These are phyloP conservation scores for Ulota crispa DNA, from an alignment of 225 moss, liverwort and hornwort species.

Conservation along the genomic window DNA sequence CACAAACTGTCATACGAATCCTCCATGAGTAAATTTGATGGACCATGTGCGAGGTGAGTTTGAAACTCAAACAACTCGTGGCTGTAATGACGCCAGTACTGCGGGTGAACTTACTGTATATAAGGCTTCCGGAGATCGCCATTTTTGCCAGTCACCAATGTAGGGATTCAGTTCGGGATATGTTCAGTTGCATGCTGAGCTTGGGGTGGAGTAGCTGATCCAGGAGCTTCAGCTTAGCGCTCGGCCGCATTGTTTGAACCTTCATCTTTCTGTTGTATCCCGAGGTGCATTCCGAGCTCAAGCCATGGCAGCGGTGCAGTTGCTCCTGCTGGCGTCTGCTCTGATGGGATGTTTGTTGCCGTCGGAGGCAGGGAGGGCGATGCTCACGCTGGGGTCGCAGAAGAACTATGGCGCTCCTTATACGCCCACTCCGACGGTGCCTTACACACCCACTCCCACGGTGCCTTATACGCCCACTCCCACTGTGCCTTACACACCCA, in stretches of 20 bases:
- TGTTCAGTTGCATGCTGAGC: not conserved
- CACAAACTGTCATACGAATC: not conserved
- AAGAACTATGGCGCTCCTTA: conserved; percentile 10
- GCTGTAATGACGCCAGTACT: not conserved
- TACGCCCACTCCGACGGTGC: not conserved
- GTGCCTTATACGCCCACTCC: not conserved
- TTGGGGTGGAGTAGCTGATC: too few relatives aligned
- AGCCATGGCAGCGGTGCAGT: conserved; percentile 10
- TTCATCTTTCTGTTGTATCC: not conserved
- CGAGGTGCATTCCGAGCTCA: not conserved
- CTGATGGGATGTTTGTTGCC: conserved; percentile 12
- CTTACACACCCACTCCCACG: not conserved
- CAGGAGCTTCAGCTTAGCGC: not conserved
- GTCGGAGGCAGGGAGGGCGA: conserved; percentile 24
- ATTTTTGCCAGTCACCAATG: not conserved
- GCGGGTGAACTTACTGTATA: not conserved
- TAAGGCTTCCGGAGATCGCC: not conserved
- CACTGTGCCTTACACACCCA: not conserved
- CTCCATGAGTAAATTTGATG: not conserved
- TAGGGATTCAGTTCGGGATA: not conserved
- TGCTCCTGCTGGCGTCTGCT: conserved; percentile 1
- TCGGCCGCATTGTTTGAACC: too few relatives aligned
- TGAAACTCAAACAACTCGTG: not conserved
- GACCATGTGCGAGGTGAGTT: not conserved
- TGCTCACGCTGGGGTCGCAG: conserved; percentile 19